These are phyloP conservation scores for Colletotrichum chrysophilum DNA, from an alignment of 2,329 filamentous ascomycete species.

Conservation along the genomic window DNA sequence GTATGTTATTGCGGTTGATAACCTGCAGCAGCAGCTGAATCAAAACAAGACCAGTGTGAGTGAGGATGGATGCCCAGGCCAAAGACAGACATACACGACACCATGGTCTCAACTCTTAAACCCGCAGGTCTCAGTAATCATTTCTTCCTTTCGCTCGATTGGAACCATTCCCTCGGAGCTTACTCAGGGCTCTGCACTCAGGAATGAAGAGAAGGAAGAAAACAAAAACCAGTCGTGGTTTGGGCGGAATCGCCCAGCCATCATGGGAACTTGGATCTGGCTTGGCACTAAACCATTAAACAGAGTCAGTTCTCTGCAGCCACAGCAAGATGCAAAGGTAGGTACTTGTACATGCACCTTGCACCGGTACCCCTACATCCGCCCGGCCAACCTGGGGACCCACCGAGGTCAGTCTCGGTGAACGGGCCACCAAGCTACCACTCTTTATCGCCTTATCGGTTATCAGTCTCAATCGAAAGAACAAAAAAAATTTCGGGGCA, in stretches of 20 bases:
- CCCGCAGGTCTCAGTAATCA: neutral
- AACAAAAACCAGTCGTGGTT: neutral
- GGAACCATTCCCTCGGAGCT: neutral
- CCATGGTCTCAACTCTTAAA: neutral
- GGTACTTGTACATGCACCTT: neutral
- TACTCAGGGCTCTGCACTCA: neutral
- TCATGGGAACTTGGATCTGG: neutral
- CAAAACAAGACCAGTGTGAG: constrained; percentile 11
- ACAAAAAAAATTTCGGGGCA: constrained; percentile 5
- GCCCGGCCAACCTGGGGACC: neutral
- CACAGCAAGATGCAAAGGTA: neutral
- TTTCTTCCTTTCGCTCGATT: neutral
- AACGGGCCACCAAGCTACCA: neutral
- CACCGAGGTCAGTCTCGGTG: neutral
- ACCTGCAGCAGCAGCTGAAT: neutral
- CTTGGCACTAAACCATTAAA: neutral
- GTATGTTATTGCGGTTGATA: neutral
- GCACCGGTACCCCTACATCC: neutral
- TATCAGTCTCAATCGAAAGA: neutral
- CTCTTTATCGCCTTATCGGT: constrained; percentile 15
- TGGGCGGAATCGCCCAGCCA: neutral
- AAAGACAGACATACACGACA: neutral
- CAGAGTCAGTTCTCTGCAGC: constrained; percentile 9
- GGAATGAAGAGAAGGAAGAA: neutral
- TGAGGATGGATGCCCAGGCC: neutral